Percentiles rank a stretch among this genome's conserved stretches.
These are phyloP conservation scores for Pseudogymnoascus sp. DNA, from an alignment of 2,329 filamentous ascomycete species.

Conservation along the genomic window DNA sequence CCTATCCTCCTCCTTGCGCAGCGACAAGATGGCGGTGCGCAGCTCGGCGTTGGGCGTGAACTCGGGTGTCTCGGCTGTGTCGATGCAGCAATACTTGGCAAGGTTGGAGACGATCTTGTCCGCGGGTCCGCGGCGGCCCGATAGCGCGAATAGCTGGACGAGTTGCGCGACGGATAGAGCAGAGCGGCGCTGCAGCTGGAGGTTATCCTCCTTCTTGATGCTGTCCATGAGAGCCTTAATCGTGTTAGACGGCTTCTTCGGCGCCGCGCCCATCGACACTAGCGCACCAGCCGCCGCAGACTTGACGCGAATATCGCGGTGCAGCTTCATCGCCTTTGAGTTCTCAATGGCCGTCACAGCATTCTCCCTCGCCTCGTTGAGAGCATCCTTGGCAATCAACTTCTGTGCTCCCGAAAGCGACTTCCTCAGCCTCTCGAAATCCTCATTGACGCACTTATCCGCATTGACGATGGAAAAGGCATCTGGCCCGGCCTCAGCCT, in stretches of 20 bases:
- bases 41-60: conserved; percentile 76
- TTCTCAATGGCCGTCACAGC: conserved; percentile 68
- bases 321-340: conserved; percentile 67
- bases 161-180: conserved; percentile 76
- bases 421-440: conserved; percentile 84
- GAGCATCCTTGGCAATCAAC: conserved; percentile 69
- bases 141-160: conserved; percentile 75
- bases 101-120: conserved; percentile 95
- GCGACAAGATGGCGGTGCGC: conserved; percentile 74
- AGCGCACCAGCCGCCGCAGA: conserved; percentile 81
- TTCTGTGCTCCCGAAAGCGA: conserved; percentile 81
- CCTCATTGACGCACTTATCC: conserved; percentile 75
- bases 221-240: conserved; percentile 99
- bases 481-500: conserved; percentile 80
- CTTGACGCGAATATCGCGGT: conserved; percentile 76
- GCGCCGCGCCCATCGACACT: conserved; percentile 76
- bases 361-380: conserved; percentile 67
- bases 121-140: conserved; percentile 73
- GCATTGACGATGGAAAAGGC: conserved; percentile 85
- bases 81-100: conserved; percentile 95
- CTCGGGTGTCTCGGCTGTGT: conserved; percentile 94
- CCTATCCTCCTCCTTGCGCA: conserved; percentile 94
- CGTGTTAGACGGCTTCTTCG: conserved; percentile 85
- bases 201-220: conserved; percentile 87
- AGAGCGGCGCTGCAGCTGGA: conserved; percentile 78